A percentile compares a stretch with the other conserved stretches of the same genome.
Evolutionary conservation across 163 green algal species (phyloP).

Genomic region (Scenedesmus sp.): DNA sequence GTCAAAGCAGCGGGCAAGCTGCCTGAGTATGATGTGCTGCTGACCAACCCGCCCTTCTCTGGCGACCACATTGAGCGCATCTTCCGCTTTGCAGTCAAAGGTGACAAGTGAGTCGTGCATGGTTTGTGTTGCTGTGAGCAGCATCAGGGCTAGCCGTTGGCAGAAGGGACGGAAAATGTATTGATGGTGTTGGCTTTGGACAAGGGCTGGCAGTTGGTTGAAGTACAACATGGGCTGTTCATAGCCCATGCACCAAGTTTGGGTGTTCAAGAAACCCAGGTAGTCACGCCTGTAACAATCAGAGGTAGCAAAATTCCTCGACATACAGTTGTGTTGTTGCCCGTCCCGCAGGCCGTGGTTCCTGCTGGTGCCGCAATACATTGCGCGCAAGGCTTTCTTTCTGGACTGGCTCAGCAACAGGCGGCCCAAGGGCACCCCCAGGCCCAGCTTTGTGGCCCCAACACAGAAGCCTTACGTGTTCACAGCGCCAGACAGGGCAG

Average conservation of each 20-base stretch:
- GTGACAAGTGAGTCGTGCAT: not conserved
- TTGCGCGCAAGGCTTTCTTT: slow-evolving; percentile 41
- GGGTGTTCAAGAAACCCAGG: too few relatives aligned
- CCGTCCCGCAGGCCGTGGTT: not conserved
- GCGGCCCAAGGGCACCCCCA: not conserved
- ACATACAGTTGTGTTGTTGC: not conserved
- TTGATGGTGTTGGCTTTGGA: too few relatives aligned
- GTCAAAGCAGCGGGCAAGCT: not conserved
- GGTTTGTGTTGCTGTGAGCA: not conserved
- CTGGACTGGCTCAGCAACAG: slow-evolving; percentile 50
- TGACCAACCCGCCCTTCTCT: slow-evolving; percentile 60
- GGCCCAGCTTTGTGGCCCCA: slow-evolving; percentile 38
- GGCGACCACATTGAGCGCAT: slow-evolving; percentile 50
- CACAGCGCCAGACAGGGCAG: slow-evolving; percentile 17
- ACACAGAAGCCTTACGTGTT: slow-evolving; percentile 46
- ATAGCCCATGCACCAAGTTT: too few relatives aligned
- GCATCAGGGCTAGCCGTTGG: not conserved
- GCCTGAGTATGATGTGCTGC: slow-evolving; percentile 54
- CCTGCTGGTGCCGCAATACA: slow-evolving; percentile 35
- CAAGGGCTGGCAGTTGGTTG: too few relatives aligned
- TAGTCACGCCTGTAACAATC: not conserved
- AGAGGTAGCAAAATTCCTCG: not conserved
- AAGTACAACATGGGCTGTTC: too few relatives aligned
- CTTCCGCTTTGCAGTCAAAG: slow-evolving; percentile 33
- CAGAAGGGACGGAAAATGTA: too few relatives aligned